Conservation (phyloP, 805 yeast species). For the Candida alai region DNA sequence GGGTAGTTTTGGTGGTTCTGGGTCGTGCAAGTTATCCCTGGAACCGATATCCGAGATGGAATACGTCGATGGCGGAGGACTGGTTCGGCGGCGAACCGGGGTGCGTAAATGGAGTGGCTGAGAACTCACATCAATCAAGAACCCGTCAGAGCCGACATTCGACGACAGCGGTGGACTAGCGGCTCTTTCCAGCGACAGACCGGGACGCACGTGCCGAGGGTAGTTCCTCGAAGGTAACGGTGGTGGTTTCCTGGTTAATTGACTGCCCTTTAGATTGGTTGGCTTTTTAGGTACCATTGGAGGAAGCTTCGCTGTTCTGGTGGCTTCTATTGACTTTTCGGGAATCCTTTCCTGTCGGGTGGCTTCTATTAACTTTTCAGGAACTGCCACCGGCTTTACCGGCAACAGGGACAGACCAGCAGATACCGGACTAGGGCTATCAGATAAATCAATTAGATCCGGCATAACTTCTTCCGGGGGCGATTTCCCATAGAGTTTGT, state of each 20-base stretch:
- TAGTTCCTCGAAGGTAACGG: slow-evolving; percentile 29
- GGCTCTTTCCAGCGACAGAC: background rate
- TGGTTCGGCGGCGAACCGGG: no score
- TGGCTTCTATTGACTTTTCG: no score
- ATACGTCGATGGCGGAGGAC: slow-evolving; percentile 7
- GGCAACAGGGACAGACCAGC: slow-evolving; percentile 9
- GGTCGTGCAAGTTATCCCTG: slow-evolving; percentile 2
- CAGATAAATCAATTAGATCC: slow-evolving; percentile 38
- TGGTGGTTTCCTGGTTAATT: slow-evolving; percentile 26
- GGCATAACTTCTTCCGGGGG: slow-evolving; percentile 14
- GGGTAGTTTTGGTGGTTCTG: no score
- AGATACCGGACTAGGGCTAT: slow-evolving; percentile 19
- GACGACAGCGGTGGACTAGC: slow-evolving; percentile 6
- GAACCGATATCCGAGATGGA: slow-evolving; percentile 3
- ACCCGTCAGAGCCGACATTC: slow-evolving; percentile 9
- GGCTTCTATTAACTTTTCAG: no score
- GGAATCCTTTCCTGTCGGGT: no score
- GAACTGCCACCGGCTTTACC: background rate
- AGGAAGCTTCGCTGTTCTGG: slow-evolving; percentile 19
- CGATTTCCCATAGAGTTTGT: no score
- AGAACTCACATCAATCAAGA: no score
- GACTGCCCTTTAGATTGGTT: slow-evolving; percentile 29
- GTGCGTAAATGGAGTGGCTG: no score
- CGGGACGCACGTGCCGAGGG: slow-evolving; percentile 7
- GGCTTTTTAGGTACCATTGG: slow-evolving; percentile 53